Evolutionary conservation across 1,284 basidiomycete genomes (phyloP).

Genomic region (Heterobasidion parviporum): DNA sequence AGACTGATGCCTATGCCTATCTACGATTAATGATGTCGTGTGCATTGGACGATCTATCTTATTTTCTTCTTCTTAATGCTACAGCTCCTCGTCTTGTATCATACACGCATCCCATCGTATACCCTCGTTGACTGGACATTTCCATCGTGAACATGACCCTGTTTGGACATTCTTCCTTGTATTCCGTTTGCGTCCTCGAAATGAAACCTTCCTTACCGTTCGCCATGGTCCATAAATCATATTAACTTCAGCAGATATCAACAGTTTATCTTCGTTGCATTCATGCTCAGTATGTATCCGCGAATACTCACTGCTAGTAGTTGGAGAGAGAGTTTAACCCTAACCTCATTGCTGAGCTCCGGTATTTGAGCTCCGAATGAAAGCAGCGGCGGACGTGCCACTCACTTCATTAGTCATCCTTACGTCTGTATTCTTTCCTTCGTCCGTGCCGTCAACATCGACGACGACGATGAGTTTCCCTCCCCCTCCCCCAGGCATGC

Average conservation of each 20-base stretch:
- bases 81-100: background rate
- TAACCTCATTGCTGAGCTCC: background rate
- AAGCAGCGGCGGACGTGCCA: background rate
- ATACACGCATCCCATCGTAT: background rate
- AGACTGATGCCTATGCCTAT: constrained; percentile 50
- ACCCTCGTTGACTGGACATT: background rate
- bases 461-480: constrained; percentile 16
- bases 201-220: too few species aligned
- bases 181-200: too few species aligned
- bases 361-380: background rate
- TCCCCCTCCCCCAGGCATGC: constrained; percentile 51
- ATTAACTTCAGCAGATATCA: too few species aligned
- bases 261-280: too few species aligned
- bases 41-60: background rate
- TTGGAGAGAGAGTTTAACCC: background rate
- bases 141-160: background rate
- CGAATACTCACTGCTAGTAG: background rate
- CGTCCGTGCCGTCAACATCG: constrained; percentile 16
- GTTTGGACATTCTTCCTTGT: background rate
- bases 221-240: too few species aligned
- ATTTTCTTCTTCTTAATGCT: background rate
- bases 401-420: background rate
- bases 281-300: background rate
- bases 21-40: constrained; percentile 27
- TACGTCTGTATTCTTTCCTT: constrained; percentile 4